Evolutionary conservation across 495 filamentous ascomycete species (phyloP).

Genomic region (Geopyxis carbonaria): DNA sequence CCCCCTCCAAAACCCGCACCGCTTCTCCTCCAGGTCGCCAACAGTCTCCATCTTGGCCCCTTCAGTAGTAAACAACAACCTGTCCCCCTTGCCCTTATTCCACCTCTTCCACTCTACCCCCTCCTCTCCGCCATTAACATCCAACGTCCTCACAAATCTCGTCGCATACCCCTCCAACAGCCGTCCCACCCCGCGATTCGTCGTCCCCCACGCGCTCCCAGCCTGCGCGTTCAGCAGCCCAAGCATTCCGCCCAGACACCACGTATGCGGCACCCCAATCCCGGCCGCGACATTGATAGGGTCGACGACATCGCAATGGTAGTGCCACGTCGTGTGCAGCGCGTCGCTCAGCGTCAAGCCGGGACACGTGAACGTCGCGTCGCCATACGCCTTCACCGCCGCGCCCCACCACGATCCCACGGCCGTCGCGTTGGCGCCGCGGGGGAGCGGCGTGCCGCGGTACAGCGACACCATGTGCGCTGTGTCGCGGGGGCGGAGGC

Average conservation of each 20-base stretch:
- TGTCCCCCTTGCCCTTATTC: neutral
- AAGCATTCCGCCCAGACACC: neutral
- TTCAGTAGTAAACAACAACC: neutral
- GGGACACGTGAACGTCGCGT: neutral
- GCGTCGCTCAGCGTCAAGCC: neutral
- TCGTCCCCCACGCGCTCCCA: neutral
- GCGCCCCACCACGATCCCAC: neutral
- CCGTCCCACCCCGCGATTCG: neutral
- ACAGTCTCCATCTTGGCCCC: neutral
- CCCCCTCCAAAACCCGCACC: neutral
- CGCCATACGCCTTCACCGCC: neutral
- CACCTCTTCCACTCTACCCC: neutral
- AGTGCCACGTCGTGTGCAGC: slow-evolving; percentile 1
- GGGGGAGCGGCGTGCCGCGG: neutral
- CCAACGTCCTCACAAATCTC: slow-evolving; percentile 3
- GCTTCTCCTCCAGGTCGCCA: neutral
- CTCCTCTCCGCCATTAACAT: neutral
- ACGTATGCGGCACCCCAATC: slow-evolving; percentile 1
- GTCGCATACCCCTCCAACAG: slow-evolving; percentile 1
- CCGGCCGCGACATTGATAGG: neutral
- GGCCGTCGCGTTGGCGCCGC: neutral
- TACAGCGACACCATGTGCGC: neutral
- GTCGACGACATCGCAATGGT: slow-evolving; percentile 1
- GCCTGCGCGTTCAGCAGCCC: slow-evolving; percentile 1
- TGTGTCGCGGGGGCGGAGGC: neutral